Conservation (phyloP, 805 yeast species). For the Citeromyces nyonsensis region DNA sequence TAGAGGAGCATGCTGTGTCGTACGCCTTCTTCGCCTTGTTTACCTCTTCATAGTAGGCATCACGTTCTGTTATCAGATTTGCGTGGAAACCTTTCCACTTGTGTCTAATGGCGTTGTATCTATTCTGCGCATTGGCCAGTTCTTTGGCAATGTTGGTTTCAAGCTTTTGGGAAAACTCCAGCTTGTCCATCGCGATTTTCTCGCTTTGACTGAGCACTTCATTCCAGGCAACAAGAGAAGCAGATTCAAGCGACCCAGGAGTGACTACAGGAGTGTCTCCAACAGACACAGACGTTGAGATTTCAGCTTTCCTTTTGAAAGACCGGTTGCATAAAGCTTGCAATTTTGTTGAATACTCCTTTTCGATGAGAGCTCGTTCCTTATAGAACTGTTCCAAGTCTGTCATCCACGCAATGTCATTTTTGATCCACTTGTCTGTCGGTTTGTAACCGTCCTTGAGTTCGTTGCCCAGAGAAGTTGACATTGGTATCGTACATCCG, state of each 20-base stretch:
- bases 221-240: constrained; percentile 80
- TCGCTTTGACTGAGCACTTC: constrained; percentile 79
- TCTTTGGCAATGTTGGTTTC: constrained; percentile 46
- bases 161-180: constrained; percentile 42
- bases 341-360: constrained; percentile 63
- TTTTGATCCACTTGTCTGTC: constrained; percentile 65
- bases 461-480: constrained; percentile 47
- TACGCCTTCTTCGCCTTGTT: constrained; percentile 59
- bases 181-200: constrained; percentile 52
- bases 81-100: constrained; percentile 45
- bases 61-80: constrained; percentile 32
- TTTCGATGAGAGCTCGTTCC: constrained; percentile 71
- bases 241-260: constrained; percentile 89
- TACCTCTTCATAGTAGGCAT: constrained; percentile 35
- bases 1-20: constrained; percentile 63
- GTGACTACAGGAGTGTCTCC: constrained; percentile 87
- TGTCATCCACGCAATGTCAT: constrained; percentile 57
- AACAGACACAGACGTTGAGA: constrained; percentile 56
- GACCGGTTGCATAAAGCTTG: constrained; percentile 49
- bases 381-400: constrained; percentile 76
- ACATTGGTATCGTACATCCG: constrained; percentile 1
- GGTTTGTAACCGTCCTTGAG: constrained; percentile 67
- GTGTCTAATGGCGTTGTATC: constrained; percentile 35
- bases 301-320: constrained; percentile 61
- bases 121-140: constrained; percentile 32